phyloP scores from a whole-genome alignment of 139 green algal species.

The Ostreobium quekettii region DNA sequence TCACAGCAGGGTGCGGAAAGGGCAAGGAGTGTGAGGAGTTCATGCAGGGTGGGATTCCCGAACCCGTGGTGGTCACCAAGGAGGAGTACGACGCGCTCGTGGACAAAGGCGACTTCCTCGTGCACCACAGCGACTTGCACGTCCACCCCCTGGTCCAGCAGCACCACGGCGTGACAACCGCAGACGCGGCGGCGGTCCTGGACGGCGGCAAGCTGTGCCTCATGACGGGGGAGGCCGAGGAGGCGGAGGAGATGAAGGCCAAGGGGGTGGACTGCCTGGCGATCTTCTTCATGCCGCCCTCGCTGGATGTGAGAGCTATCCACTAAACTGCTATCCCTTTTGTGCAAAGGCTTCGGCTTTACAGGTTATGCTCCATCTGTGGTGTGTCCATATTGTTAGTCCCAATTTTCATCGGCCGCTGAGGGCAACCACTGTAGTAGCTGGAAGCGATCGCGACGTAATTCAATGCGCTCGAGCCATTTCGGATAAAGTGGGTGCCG shows the following conservation, averaged over 20 bases:
- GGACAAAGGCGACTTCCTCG: conserved; percentile 22
- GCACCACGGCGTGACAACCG: neutral
- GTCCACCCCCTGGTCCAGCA: neutral
- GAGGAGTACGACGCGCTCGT: conserved; percentile 29
- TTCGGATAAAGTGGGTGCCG: too few relatives aligned
- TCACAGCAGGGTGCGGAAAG: neutral
- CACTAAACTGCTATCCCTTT: too few relatives aligned
- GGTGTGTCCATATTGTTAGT: too few relatives aligned
- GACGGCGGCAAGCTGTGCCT: conserved; percentile 9
- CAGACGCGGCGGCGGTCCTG: conserved; percentile 8
- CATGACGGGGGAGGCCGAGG: conserved; percentile 5
- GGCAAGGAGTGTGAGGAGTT: neutral
- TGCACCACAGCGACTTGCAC: conserved; percentile 7
- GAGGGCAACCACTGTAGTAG: too few relatives aligned
- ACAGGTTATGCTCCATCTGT: too few relatives aligned
- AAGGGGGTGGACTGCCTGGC: conserved; percentile 49
- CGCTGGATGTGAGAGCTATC: conserved; percentile 27
- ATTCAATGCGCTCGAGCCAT: too few relatives aligned
- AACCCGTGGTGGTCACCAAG: conserved; percentile 28
- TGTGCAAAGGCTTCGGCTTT: too few relatives aligned
- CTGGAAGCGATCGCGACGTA: too few relatives aligned
- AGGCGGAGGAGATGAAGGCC: neutral
- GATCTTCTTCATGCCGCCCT: conserved; percentile 53
- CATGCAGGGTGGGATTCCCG: conserved; percentile 9
- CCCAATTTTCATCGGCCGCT: too few relatives aligned